Base-by-base conservation (phyloP, 2,329 filamentous ascomycete genomes). In the Paraconiothyrium brasiliense region DNA sequence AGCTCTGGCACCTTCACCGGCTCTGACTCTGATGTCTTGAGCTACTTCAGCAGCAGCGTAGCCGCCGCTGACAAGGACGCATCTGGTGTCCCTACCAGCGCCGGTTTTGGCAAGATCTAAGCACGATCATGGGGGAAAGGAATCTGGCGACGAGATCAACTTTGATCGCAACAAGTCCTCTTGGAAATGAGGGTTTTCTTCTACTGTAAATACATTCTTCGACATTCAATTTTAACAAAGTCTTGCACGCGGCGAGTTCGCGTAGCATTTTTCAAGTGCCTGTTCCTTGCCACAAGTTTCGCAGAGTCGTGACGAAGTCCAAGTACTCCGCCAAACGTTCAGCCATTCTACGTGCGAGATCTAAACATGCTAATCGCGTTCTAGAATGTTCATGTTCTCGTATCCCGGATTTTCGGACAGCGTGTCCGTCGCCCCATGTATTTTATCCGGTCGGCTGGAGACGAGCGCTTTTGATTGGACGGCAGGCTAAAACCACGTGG, bases 91-190 rank as follows among this genome's bases (percentile, higher is more conserved):
- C 58, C 54, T 30, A 58, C n/a, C 20, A 62, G 58, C 39, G 60
- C 60, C 20, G 60, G 60, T 35, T 46, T 62, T 24, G 60, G 60
- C 39, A 59, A 62, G 55, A 41, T 59, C 57, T 59, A 47, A 43
- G 27, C 9, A 48, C 27, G 10, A 50, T 9, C 13, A 14, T 30
- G 7, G 13, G n/a, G 11, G 48, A 50, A 14, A n/a, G 30, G 11
- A 20, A 20, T 35, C 13, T 11, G 48, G 24, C 3, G 16, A 20
- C 13, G 30, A 50, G 14, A 6, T 50, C 48, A 32, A 27, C 24
- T 41, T 35, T 50, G 24, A 30, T 50, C 30, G 16, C 14, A 35
- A 20, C 27, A 4, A 54, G 22, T 35, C 20, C 13, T 20, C 20
- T 44, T 34, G 9, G 20, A 9, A 6, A n/a, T 2, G n/a, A 30